Conservation (phyloP, 805 yeast species). For the Saccharomyces paradoxus region DNA sequence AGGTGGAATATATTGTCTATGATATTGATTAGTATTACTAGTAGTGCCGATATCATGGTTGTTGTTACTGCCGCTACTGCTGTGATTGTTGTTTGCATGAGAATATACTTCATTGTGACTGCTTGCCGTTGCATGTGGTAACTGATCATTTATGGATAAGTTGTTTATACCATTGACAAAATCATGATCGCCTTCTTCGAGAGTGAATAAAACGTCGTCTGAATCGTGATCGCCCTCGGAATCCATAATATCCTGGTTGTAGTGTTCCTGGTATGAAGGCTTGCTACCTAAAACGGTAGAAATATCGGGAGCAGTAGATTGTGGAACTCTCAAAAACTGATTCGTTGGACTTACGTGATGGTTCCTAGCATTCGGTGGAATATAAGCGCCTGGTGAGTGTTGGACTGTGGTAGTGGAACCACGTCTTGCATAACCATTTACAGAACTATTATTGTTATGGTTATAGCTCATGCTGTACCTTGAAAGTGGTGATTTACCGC, state of each 20-base stretch:
- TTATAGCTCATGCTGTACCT: slow-evolving; percentile 5
- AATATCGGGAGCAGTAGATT: slow-evolving; percentile 15
- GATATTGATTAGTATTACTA: slow-evolving; percentile 12
- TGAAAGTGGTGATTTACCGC: slow-evolving; percentile 2
- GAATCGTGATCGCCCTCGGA: slow-evolving; percentile 20
- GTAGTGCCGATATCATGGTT: slow-evolving; percentile 4
- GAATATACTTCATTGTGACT: slow-evolving; percentile 1
- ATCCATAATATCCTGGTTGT: slow-evolving; percentile 5
- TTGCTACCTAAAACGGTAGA: slow-evolving; percentile 16
- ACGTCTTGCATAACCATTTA: slow-evolving; percentile 7
- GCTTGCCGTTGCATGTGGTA: background rate
- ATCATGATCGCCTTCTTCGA: slow-evolving; percentile 31
- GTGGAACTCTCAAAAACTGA: slow-evolving; percentile 11
- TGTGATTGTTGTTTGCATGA: slow-evolving; percentile 2
- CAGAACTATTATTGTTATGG: background rate
- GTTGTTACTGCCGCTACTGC: background rate
- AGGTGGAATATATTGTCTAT: background rate
- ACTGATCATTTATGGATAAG: slow-evolving; percentile 11
- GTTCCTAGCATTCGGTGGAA: slow-evolving; percentile 61
- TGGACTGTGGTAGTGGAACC: slow-evolving; percentile 15
- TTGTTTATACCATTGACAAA: slow-evolving; percentile 22
- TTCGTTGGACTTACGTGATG: slow-evolving; percentile 5
- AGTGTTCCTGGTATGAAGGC: slow-evolving; percentile 16
- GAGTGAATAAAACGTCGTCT: slow-evolving; percentile 28
- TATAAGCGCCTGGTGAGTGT: slow-evolving; percentile 46